Evolutionary conservation across 1,284 basidiomycete genomes (phyloP), one percentile per base, ranked within the genome.

Genomic region (Phlebopus sp.): DNA sequence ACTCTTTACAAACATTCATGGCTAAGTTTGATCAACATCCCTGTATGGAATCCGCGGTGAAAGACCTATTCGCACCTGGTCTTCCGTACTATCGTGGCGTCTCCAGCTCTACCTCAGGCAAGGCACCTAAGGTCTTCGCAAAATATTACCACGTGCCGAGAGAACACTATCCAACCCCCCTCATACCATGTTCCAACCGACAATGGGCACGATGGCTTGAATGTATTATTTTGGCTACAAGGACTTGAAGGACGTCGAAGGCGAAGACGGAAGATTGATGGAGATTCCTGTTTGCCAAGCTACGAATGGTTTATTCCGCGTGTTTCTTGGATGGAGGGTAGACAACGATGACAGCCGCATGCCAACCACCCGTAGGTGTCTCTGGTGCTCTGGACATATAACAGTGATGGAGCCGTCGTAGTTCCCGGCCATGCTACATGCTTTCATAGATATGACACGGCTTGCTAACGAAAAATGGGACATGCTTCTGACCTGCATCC

Each of bases 41-140:
- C 23, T 48, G 48, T 43, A 40, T 31, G 32, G 47, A 45, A 31
- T 11, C 19, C 2, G 51, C 46, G 2, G 37, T 59, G 27, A 35
- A 47, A 7, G 42, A 59, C 32, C 23, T 58, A 32, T 48, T 58
- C 19, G 55, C 55, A 40, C 58, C 51, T 0, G 58, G 57, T 18
- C 46, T 59, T 3, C 58, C 58, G 15, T 44, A 37, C 25, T 58
- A 31, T 36, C 7, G 59, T 2, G 44, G 18, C 34, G 29, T 55
- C 41, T 59, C 55, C 15, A 58, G 58, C 21, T 41, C 56, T 8
- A 59, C 57, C 7, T 58, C 55, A 0, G 55, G 37, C n/a, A 21
- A 39, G 35, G 27, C 42, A 37, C 27, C 47, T 19, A 23, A 50
- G 37, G 40, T 35, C n/a, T 50, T 36, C 15, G 45, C 38, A 35